Evolutionary conservation across 768 basidiomycete genomes (phyloP).

Genomic region (Vararia minispora): DNA sequence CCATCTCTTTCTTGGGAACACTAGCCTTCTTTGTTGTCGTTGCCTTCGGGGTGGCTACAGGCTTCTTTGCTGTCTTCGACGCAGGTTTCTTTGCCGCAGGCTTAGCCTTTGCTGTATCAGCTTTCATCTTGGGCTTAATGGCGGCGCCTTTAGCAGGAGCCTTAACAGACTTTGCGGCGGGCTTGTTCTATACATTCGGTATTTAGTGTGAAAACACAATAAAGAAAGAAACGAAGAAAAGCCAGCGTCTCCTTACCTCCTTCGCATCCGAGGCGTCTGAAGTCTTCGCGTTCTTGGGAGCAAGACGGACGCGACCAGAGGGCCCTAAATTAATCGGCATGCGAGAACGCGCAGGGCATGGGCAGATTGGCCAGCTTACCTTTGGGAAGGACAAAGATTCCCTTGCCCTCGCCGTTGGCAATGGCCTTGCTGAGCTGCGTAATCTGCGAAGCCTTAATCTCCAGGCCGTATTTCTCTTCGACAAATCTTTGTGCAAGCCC

Average conservation of each 20-base stretch:
- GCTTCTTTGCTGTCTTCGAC: neutral
- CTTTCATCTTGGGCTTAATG: slow-evolving; percentile 6
- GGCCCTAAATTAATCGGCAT: slow-evolving; percentile 20
- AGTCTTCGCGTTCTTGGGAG: slow-evolving; percentile 43
- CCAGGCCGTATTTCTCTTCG: slow-evolving; percentile 71
- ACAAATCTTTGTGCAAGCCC: slow-evolving; percentile 53
- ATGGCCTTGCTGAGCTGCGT: slow-evolving; percentile 77
- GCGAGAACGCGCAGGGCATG: slow-evolving; percentile 1
- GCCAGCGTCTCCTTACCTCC: slow-evolving; percentile 33
- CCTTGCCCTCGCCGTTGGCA: slow-evolving; percentile 69
- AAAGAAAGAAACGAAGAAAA: no score
- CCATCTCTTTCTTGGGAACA: slow-evolving; percentile 8
- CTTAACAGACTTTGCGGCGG: slow-evolving; percentile 25
- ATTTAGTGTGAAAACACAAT: no score
- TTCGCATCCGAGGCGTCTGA: slow-evolving; percentile 40
- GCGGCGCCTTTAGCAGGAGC: slow-evolving; percentile 5
- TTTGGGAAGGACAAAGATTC: slow-evolving; percentile 80
- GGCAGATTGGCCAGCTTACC: slow-evolving; percentile 31
- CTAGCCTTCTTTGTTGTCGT: slow-evolving; percentile 19
- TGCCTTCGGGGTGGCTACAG: slow-evolving; percentile 17
- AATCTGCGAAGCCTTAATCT: slow-evolving; percentile 68
- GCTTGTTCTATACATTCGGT: slow-evolving; percentile 24
- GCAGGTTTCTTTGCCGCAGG: slow-evolving; percentile 7
- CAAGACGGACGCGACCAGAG: slow-evolving; percentile 54
- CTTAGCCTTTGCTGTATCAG: slow-evolving; percentile 3